Percentiles rank a stretch among this genome's conserved stretches.
These are phyloP conservation scores for Brassica rapa DNA, from an alignment of 345 rosid genomes.

Conservation along the genomic window DNA sequence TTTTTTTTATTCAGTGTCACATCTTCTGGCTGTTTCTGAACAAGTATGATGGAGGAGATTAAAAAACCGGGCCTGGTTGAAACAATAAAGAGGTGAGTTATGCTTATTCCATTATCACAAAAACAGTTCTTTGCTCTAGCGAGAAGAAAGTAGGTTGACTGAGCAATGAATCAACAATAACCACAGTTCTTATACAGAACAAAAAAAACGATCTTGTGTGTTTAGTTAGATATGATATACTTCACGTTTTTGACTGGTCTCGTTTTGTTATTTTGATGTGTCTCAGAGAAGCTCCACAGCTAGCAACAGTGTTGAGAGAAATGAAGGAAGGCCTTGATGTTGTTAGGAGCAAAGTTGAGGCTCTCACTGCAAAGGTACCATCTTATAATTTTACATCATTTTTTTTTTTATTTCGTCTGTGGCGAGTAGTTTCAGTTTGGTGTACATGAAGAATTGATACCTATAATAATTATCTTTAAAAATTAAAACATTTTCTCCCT, in stretches of 20 bases:
- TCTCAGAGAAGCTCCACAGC: slow-evolving; percentile 67
- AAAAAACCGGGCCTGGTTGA: slow-evolving; percentile 20
- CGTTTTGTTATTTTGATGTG: not conserved
- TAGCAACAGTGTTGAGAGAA: slow-evolving; percentile 64
- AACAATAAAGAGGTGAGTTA: slow-evolving; percentile 45
- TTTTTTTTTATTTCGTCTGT: not conserved
- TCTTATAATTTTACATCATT: not conserved
- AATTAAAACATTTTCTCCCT: not conserved
- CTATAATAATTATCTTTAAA: not conserved
- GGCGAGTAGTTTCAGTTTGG: not conserved
- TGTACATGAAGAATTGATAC: not conserved
- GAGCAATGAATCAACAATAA: not conserved
- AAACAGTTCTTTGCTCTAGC: not conserved
- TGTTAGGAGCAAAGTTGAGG: slow-evolving; percentile 69
- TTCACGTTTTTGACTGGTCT: not conserved
- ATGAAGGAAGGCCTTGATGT: slow-evolving; percentile 77
- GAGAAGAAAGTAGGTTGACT: not conserved
- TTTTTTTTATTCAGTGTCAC: not conserved
- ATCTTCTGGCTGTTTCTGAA: slow-evolving; percentile 1
- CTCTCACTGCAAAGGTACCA: slow-evolving; percentile 69
- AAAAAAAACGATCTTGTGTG: not conserved
- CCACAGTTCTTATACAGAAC: not conserved
- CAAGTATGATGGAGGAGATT: slow-evolving; percentile 36
- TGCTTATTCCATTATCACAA: not conserved
- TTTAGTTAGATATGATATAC: not conserved